These are phyloP conservation scores for Sporisorium graminicola DNA, from an alignment of 1,284 basidiomycete species.

Conservation along the genomic window DNA sequence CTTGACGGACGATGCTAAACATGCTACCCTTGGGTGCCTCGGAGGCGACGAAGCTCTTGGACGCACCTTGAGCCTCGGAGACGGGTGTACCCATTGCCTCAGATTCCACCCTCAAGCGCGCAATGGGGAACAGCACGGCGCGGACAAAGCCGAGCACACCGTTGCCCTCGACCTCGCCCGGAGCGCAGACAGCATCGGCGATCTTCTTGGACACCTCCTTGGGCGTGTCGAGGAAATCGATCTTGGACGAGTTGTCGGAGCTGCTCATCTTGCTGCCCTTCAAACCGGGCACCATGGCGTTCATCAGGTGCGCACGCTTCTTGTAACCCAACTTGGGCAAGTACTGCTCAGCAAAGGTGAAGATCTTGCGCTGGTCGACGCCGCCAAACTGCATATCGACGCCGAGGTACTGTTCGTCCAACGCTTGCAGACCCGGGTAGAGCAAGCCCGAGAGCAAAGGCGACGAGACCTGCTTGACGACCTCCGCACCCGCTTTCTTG, in stretches of 20 bases:
- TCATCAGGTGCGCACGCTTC: constrained; percentile 98
- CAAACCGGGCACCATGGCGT: constrained; percentile 96
- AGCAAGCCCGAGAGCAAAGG: constrained; percentile 90
- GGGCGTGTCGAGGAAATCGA: constrained; percentile 93
- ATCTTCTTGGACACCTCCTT: constrained; percentile 89
- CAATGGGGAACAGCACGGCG: constrained; percentile 90
- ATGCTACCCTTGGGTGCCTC: constrained; percentile 81
- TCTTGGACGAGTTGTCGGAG: constrained; percentile 95
- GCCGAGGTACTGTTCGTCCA: constrained; percentile 96
- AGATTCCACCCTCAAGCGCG: constrained; percentile 55
- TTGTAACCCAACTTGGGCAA: constrained; percentile 91
- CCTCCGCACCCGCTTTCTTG: constrained; percentile 98
- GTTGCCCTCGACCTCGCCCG: constrained; percentile 90
- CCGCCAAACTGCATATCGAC: constrained; percentile 99
- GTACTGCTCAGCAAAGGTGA: constrained; percentile 95
- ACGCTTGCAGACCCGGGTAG: constrained; percentile 95
- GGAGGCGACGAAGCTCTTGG: constrained; percentile 71
- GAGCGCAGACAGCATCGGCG: constrained; percentile 87
- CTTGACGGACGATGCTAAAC: constrained; percentile 82
- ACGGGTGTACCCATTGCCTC: constrained; percentile 42
- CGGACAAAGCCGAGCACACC: constrained; percentile 90
- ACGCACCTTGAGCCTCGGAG: constrained; percentile 25
- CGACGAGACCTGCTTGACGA: constrained; percentile 96
- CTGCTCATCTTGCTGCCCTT: constrained; percentile 98
- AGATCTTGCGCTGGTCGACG: constrained; percentile 98